phyloP scores from a whole-genome alignment of 768 basidiomycete species.

The Clitopilus passeckerianus region DNA sequence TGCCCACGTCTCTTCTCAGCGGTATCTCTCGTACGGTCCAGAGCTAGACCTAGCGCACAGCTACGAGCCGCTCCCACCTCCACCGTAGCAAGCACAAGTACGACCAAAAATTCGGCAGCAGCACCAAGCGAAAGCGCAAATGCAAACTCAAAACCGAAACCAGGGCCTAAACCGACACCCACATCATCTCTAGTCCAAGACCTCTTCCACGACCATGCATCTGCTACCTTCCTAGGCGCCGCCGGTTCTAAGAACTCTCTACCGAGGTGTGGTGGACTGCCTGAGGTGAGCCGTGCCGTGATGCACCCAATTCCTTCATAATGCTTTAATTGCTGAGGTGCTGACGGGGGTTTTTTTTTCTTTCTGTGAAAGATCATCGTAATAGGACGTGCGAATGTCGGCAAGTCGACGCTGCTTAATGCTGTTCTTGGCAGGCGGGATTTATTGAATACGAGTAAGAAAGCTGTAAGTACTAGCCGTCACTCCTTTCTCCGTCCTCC shows the following conservation, averaged over 20 bases:
- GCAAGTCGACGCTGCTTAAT: constrained; percentile 74
- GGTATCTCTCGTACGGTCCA: too few species aligned
- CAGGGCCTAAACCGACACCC: background rate
- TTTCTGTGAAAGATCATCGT: too few species aligned
- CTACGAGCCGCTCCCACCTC: too few species aligned
- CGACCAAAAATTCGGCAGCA: too few species aligned
- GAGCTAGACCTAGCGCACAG: too few species aligned
- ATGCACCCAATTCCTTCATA: too few species aligned
- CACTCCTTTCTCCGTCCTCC: too few species aligned
- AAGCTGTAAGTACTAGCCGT: constrained; percentile 67
- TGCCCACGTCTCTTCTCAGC: too few species aligned
- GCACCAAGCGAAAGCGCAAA: too few species aligned
- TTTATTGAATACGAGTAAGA: constrained; percentile 62
- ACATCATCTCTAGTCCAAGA: background rate
- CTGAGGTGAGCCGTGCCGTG: background rate
- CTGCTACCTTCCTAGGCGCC: background rate
- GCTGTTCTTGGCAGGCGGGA: constrained; percentile 54
- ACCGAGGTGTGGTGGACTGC: background rate
- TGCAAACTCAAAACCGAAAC: background rate
- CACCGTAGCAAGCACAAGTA: too few species aligned
- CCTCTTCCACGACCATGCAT: background rate
- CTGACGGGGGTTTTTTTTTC: too few species aligned
- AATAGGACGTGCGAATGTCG: constrained; percentile 71
- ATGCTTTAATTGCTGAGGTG: too few species aligned
- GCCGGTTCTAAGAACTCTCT: background rate